These are phyloP conservation scores for Exsudoporus floridanus DNA, from an alignment of 1,284 basidiomycete genomes.

Conservation along the genomic window DNA sequence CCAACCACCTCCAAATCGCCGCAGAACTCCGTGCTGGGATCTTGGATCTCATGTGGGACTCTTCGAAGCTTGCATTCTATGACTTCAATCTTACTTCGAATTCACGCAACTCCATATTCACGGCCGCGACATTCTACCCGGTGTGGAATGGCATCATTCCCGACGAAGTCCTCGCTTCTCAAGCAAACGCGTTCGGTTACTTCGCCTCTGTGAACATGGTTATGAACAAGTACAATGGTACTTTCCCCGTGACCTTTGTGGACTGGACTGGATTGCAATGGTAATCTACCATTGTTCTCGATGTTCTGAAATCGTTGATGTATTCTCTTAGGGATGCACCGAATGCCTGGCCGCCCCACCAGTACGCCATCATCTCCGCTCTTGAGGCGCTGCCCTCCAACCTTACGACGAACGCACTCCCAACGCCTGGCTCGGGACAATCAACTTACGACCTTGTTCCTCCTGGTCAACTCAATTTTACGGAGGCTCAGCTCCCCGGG, in stretches of 20 bases:
- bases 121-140: constrained; percentile 78
- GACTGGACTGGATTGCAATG: constrained; percentile 77
- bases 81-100: constrained; percentile 78
- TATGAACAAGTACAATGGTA: constrained; percentile 72
- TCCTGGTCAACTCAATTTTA: constrained; percentile 69
- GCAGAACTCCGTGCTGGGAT: constrained; percentile 63
- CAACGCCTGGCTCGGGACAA: constrained; percentile 46
- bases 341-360: constrained; percentile 85
- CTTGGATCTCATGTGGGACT: constrained; percentile 86
- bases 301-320: background rate
- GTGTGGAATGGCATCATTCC: constrained; percentile 87
- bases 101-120: constrained; percentile 62
- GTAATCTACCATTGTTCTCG: constrained; percentile 38
- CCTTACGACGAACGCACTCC: constrained; percentile 53
- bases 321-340: constrained; percentile 59
- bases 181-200: constrained; percentile 64
- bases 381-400: constrained; percentile 72
- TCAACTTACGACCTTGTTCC: constrained; percentile 73
- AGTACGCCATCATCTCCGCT: constrained; percentile 79
- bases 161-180: constrained; percentile 57
- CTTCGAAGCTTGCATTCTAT: constrained; percentile 81
- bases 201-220: constrained; percentile 77
- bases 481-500: constrained; percentile 63
- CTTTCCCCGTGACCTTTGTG: constrained; percentile 47
- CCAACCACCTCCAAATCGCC: constrained; percentile 60